phyloP scores from a whole-genome alignment of 2,329 filamentous ascomycete species.

The Cytospora chrysosperma region DNA sequence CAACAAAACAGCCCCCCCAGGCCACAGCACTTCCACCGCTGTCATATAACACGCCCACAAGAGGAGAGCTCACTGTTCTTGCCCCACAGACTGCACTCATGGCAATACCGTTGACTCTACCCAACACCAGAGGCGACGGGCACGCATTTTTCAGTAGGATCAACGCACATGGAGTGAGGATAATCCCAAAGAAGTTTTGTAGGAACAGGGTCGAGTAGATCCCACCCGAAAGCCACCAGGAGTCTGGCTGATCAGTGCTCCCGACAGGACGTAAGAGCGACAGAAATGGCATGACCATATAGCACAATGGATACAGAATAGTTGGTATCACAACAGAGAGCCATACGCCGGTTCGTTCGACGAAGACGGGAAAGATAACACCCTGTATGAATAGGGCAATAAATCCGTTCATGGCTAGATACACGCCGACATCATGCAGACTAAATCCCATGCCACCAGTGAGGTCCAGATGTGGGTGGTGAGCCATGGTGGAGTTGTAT shows the following conservation, averaged over 20 bases:
- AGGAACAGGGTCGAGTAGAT: constrained; percentile 66
- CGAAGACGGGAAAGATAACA: constrained; percentile 44
- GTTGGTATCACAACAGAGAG: constrained; percentile 64
- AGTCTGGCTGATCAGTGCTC: not conserved
- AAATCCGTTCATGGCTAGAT: constrained; percentile 65
- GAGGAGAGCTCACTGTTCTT: constrained; percentile 66
- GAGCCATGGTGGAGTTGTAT: constrained; percentile 11
- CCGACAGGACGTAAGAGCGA: constrained; percentile 50
- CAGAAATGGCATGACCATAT: constrained; percentile 68
- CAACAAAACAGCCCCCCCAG: constrained; percentile 30
- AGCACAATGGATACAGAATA: constrained; percentile 64
- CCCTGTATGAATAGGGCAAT: constrained; percentile 73
- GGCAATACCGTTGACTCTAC: constrained; percentile 70
- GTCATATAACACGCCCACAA: constrained; percentile 67
- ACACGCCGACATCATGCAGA: constrained; percentile 65
- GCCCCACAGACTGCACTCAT: constrained; percentile 71
- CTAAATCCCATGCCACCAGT: constrained; percentile 65
- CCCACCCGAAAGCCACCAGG: constrained; percentile 51
- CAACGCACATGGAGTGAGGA: constrained; percentile 66
- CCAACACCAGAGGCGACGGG: constrained; percentile 60
- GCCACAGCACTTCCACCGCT: constrained; percentile 49
- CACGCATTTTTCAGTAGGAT: constrained; percentile 73
- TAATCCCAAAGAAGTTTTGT: constrained; percentile 66
- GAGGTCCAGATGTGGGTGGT: constrained; percentile 36
- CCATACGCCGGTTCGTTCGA: constrained; percentile 64